phyloP scores from a whole-genome alignment of 495 filamentous ascomycete genomes.

The Halenospora varia region DNA sequence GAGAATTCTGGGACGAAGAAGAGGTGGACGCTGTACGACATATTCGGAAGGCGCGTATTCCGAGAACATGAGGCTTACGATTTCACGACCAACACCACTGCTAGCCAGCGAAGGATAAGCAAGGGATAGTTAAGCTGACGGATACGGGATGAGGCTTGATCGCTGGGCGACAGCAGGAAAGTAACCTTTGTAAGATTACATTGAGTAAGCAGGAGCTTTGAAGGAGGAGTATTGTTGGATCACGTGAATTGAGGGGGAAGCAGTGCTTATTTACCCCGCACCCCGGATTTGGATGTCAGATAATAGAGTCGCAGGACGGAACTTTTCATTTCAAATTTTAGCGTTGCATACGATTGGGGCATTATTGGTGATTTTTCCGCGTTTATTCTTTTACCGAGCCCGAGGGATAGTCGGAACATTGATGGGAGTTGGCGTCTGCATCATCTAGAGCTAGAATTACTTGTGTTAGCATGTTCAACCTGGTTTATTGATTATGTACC shows the following conservation, averaged over 20 bases:
- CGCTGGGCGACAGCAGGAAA: too few species aligned
- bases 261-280: background rate
- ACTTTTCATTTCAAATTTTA: background rate
- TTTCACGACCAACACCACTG: too few species aligned
- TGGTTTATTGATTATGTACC: background rate
- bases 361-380: background rate
- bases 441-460: background rate
- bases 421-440: background rate
- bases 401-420: background rate
- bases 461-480: background rate
- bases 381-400: background rate
- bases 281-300: background rate
- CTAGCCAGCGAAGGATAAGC: too few species aligned
- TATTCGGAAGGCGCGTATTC: too few species aligned
- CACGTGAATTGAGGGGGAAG: background rate
- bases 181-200: too few species aligned
- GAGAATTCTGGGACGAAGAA: too few species aligned
- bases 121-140: too few species aligned
- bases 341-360: background rate
- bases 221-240: background rate
- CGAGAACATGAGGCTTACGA: too few species aligned
- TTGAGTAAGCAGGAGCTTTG: too few species aligned
- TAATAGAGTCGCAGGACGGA: background rate
- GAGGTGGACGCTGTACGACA: too few species aligned
- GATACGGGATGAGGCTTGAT: too few species aligned